Base-by-base conservation (phyloP, 768 basidiomycete genomes). In the Ramaria sp. region DNA sequence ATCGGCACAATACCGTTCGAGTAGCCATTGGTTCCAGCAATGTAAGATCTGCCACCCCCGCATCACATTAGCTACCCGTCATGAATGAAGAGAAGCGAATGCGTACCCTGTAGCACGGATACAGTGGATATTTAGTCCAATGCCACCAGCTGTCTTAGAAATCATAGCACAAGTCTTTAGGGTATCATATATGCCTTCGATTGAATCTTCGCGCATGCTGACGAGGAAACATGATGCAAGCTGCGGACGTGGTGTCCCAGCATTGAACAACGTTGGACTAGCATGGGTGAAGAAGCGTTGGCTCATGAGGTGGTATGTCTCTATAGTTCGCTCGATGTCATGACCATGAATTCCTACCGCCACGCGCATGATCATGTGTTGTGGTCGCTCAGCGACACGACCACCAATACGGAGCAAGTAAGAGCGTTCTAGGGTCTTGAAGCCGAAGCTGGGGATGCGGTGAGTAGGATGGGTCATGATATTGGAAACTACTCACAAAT, bases 311-410 rank as follows among this genome's bases (percentile, higher is more conserved):
- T 92, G 87, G 67, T 92, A 91, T 0, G 95, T 96, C 73, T 96
- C 83, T 58, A 97, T 72, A 45, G 83, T 90, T 32, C 83, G 84
- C 20, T 95, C 90, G 53, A 97, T 78, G 67, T 98, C 88, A 8
- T 70, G 64, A 4, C 93, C 94, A 66, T 98, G 95, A 54, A 99
- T 93, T 38, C 95, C 95, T 44, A 98, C 92, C 44, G 96, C 90
- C 55, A 99, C 96, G 68, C 96, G 93, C 96, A 99, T 98, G 67
- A 98, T 85, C 82, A 98, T 89, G 68, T 98, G 96, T 63, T 98
- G 96, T 28, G 96, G 96, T 36, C 96, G 84, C 68, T 99, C 96
- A 39, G 93, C 94, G 45, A 95, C 90, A 56, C 88, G 88, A 39
- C 92, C 91, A 65, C 95, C 81, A 70, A 98, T 83, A 56, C 93